Conservation (phyloP, 2,329 filamentous ascomycete species). For the Paecilomyces sp. region DNA sequence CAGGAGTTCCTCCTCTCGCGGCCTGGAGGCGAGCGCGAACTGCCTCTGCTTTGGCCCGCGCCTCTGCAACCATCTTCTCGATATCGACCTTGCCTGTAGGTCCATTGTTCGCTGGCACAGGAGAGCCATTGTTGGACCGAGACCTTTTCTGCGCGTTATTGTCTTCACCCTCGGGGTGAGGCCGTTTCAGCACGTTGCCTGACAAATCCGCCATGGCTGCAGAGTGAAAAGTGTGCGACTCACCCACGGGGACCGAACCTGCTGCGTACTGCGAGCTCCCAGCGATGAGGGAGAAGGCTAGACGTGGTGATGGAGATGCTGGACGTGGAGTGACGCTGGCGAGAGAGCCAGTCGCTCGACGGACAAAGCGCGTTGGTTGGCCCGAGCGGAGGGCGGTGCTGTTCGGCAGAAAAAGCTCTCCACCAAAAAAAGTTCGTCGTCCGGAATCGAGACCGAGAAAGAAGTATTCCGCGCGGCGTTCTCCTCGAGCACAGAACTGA, state of each 20-base stretch:
- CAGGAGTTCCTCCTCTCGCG: constrained; percentile 22
- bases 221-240: constrained; percentile 10
- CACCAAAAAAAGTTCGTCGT: constrained; percentile 22
- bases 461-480: constrained; percentile 16
- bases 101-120: constrained; percentile 31
- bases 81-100: constrained; percentile 36
- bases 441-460: constrained; percentile 17
- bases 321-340: not conserved
- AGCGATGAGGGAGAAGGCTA: not conserved
- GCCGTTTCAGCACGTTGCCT: constrained; percentile 40
- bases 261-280: not conserved
- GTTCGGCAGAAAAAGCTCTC: constrained; percentile 32
- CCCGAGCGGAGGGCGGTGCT: constrained; percentile 22
- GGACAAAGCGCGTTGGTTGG: constrained; percentile 5
- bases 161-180: constrained; percentile 41
- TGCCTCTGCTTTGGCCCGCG: constrained; percentile 42
- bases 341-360: not conserved
- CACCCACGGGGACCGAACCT: constrained; percentile 9
- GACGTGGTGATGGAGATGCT: not conserved
- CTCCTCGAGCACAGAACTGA: constrained; percentile 12
- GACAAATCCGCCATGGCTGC: constrained; percentile 36
- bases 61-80: constrained; percentile 41
- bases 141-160: constrained; percentile 40
- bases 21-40: constrained; percentile 40
- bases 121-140: constrained; percentile 45